Percentiles rank a stretch among this genome's conserved stretches.
phyloP scores from a whole-genome alignment of 352 stramenopile species.

The Globisporangium rhizosaccharum region DNA sequence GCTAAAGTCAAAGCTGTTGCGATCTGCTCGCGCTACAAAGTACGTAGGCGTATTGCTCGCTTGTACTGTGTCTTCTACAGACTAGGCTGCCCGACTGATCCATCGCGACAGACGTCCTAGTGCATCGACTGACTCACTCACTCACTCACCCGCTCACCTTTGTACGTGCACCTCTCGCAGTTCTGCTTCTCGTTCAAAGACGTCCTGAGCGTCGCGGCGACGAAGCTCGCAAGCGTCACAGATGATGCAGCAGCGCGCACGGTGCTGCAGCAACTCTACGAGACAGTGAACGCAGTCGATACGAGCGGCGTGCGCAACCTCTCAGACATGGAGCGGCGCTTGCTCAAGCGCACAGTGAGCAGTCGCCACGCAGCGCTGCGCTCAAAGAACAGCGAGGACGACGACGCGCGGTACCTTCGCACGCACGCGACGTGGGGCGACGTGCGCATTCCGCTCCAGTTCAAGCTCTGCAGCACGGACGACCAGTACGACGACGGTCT shows the following conservation, averaged over 20 bases:
- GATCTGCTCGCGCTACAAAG: conserved; percentile 77
- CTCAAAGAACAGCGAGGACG: conserved; percentile 15
- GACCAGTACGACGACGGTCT: conserved; percentile 82
- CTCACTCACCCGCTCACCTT: neutral
- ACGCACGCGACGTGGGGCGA: conserved; percentile 56
- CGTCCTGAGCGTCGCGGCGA: conserved; percentile 67
- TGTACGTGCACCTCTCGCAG: conserved; percentile 18
- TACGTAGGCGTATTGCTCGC: conserved; percentile 7
- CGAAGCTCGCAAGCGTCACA: conserved; percentile 52
- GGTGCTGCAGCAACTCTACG: conserved; percentile 57
- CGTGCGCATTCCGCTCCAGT: conserved; percentile 56
- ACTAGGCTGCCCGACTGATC: neutral
- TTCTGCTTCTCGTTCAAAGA: conserved; percentile 71
- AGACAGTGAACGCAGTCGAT: conserved; percentile 70
- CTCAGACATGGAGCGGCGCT: conserved; percentile 61
- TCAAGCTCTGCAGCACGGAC: conserved; percentile 79
- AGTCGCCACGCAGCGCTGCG: conserved; percentile 32
- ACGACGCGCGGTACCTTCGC: conserved; percentile 56
- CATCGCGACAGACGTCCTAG: neutral
- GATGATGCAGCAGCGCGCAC: conserved; percentile 32
- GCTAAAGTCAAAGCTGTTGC: conserved; percentile 81
- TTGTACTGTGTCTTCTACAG: neutral
- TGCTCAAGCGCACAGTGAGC: conserved; percentile 70
- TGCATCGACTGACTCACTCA: neutral
- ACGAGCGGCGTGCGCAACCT: conserved; percentile 53